Base-by-base conservation (phyloP, 805 yeast genomes). In the Spathaspora hagerdaliae region DNA sequence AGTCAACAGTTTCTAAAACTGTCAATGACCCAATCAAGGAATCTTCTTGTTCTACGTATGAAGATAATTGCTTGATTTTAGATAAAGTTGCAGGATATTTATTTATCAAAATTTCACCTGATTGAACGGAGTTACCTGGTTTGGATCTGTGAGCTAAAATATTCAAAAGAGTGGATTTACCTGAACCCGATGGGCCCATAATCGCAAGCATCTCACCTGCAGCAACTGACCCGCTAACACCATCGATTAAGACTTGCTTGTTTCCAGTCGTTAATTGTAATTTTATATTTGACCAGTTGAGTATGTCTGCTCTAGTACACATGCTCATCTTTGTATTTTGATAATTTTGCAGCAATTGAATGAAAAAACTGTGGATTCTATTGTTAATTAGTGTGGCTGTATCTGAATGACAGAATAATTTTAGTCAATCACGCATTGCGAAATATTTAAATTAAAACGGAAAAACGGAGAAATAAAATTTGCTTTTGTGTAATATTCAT, bases 131-230 rank as follows among this genome's bases (percentile, higher is more conserved):
- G 5, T 45, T 38, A 7, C 32, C 38, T 24, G 40, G 63, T 9
- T 82, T 59, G 8, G 82, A 58, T 42, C 91, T 69, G 14, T 82
- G 80, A 24, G 92, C 81, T 27, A 69, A 48, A 36, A 51, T 56
- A 41, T 65, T 67, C 32, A 69, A 52, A n/a, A 69, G 50, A 0
- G 74, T 68, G 1, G 74, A 65, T 39, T 69, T 69, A 7, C 75
- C 75, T 47, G 70, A 61, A 31, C 75, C 75, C 3, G 69, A 62
- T 1, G 73, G 73, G 2, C 75, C 75, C 74, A 69, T 69, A 9
- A 69, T 65, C 5, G 63, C 74, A 51, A 64, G 64, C 19, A 69
- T 58, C 5, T 59, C 56, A 27, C 60, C 59, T 4, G 65, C 54
- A 7, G 44, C 39, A 44, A 69, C 65, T 31, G 48, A 40, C 5